Evolutionary conservation across 2,329 filamentous ascomycete species (phyloP).

Genomic region (Aspergillus arachidicola): DNA sequence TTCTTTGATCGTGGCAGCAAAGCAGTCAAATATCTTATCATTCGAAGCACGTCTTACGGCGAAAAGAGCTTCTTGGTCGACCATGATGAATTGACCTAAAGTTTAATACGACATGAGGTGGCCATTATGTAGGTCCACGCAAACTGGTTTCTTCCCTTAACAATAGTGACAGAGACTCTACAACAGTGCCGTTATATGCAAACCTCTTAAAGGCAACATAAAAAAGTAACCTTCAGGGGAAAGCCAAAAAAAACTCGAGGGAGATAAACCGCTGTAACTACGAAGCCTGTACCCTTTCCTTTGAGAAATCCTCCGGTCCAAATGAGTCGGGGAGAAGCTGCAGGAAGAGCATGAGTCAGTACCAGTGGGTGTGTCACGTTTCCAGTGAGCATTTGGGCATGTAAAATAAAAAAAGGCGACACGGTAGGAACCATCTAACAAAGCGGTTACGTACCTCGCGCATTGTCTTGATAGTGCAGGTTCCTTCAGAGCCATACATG

Average conservation of each 20-base stretch:
- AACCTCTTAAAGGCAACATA: not conserved
- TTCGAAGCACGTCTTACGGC: not conserved
- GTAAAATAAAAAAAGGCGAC: not conserved
- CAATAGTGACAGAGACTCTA: not conserved
- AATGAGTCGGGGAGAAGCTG: constrained; percentile 71
- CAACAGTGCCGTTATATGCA: not conserved
- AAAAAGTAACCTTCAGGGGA: not conserved
- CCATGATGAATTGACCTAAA: not conserved
- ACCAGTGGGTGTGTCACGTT: not conserved
- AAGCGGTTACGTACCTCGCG: constrained; percentile 37
- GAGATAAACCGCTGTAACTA: not conserved
- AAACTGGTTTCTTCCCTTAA: not conserved
- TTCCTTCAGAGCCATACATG: constrained; percentile 86
- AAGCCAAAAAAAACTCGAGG: not conserved
- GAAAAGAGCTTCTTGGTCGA: not conserved
- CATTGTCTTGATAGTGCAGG: constrained; percentile 51
- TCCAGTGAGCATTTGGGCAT: constrained; percentile 1
- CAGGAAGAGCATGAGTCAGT: not conserved
- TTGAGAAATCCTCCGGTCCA: constrained; percentile 61
- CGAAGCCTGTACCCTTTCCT: not conserved
- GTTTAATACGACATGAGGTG: not conserved
- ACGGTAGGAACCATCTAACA: not conserved
- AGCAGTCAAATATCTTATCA: not conserved
- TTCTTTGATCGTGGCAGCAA: not conserved
- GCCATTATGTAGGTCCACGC: not conserved